These are phyloP conservation scores for Pestalotiopsis sp. DNA, from an alignment of 2,329 filamentous ascomycete genomes.

Conservation along the genomic window DNA sequence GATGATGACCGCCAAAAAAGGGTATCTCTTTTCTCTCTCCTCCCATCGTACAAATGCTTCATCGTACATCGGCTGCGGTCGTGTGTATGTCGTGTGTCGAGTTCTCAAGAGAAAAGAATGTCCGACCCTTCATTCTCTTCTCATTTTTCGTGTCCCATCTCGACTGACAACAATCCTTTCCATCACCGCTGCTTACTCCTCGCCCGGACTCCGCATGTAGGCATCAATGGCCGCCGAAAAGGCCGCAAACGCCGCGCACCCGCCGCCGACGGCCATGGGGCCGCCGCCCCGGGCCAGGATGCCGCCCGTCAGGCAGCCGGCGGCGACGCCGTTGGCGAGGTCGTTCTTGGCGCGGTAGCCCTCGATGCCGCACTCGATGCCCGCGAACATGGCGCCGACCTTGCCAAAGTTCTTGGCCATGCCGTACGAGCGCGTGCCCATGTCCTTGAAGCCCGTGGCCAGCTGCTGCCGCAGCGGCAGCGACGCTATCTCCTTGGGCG, in stretches of 20 bases:
- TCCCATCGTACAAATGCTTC: neutral
- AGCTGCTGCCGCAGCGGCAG: constrained; percentile 87
- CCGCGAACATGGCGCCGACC: constrained; percentile 87
- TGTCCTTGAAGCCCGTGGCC: constrained; percentile 86
- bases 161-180: neutral
- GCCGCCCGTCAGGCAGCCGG: constrained; percentile 89
- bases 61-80: neutral
- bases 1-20: neutral
- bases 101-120: neutral
- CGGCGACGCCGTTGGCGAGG: constrained; percentile 81
- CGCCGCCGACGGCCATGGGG: constrained; percentile 83
- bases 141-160: constrained; percentile 14
- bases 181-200: constrained; percentile 43
- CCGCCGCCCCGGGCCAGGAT: constrained; percentile 85
- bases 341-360: constrained; percentile 93
- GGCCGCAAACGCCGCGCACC: constrained; percentile 91
- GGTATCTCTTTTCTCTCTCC: neutral
- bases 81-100: constrained; percentile 8
- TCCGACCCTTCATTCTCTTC: constrained; percentile 3
- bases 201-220: constrained; percentile 81
- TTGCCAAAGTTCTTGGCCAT: constrained; percentile 95
- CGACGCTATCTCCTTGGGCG: constrained; percentile 46
- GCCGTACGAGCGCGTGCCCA: constrained; percentile 81
- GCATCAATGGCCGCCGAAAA: constrained; percentile 91
- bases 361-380: constrained; percentile 95